Base-by-base conservation (phyloP, 345 rosid species). In the Arabis alpina region DNA sequence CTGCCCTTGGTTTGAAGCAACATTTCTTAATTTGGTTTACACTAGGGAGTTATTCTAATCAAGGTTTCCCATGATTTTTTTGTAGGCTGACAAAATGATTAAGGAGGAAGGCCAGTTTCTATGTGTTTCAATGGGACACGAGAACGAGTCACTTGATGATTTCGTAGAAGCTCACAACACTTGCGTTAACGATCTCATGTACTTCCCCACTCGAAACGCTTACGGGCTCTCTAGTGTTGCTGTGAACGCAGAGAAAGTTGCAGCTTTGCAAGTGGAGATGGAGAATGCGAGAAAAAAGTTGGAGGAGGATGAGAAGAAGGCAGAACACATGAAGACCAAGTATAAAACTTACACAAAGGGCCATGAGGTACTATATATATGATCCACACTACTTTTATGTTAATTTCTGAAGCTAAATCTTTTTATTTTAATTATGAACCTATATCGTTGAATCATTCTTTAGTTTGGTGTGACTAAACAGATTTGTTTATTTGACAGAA, bases 161-260 rank as follows among this genome's bases (percentile, higher is more conserved):
- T 95, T 84, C 78, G 82, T 84, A 54, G 97, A 90, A 70, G 99
- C 98, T 57, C 99, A 86, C 82, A 83, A 83, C 50, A 90, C 89
- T 15, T 95, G 96, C 70, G 68, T 95, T 63, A 92, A 88, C 60
- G 97, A 95, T 83, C 88, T 95, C 69, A 90, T 92, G 96, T 95
- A 87, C 83, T 90, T 92, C 81, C 99, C 99, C 51, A 84, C 91
- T 6, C 89, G 97, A 13, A 82, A 85, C 65, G 96, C 98, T 23
- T 90, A 82, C 52, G 98, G 92, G 76, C 89, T 87, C 54, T 78
- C 97, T 30, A 95, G 98, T 83, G 99, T 95, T 78, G 99, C 98
- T 56, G 97, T 84, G 72, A 88, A 81, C 53, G 77, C 81, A 45
- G 99, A 95, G 75, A 95, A 95, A 82, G 86, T 95, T 57, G 83